phyloP scores from a whole-genome alignment of 1,284 basidiomycete species.

The Coniferiporia sulphurascens region DNA sequence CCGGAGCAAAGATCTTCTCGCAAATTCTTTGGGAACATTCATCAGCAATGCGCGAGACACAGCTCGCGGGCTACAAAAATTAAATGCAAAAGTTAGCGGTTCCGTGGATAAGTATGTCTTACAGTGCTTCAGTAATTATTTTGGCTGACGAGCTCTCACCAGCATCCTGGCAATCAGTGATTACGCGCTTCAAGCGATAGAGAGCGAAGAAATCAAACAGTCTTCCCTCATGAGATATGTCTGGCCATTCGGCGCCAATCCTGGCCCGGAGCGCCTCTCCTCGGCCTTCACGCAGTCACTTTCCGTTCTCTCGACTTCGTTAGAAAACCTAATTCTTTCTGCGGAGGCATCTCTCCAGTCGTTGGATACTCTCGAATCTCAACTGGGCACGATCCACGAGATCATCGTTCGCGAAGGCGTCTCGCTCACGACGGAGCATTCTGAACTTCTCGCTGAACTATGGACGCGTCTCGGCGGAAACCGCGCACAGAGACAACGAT shows the following conservation, averaged over 20 bases:
- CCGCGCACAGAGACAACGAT: slow-evolving; percentile 37
- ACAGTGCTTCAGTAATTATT: slow-evolving; percentile 7
- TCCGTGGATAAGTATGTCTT: slow-evolving; percentile 59
- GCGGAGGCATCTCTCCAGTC: slow-evolving; percentile 49
- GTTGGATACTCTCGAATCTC: slow-evolving; percentile 57
- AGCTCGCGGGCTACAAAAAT: slow-evolving; percentile 50
- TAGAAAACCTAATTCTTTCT: slow-evolving; percentile 56
- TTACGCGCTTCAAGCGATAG: slow-evolving; percentile 58
- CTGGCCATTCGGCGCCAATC: slow-evolving; percentile 39
- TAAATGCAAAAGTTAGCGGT: slow-evolving; percentile 58
- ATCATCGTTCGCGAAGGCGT: slow-evolving; percentile 52
- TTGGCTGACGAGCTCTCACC: slow-evolving; percentile 9
- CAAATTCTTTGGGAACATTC: slow-evolving; percentile 46
- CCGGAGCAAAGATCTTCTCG: slow-evolving; percentile 52
- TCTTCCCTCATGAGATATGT: slow-evolving; percentile 37
- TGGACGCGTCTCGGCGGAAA: slow-evolving; percentile 69
- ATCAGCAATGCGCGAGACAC: slow-evolving; percentile 54
- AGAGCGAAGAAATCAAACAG: slow-evolving; percentile 32
- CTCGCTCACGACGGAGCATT: slow-evolving; percentile 37
- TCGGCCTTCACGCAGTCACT: slow-evolving; percentile 57
- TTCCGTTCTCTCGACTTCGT: slow-evolving; percentile 47
- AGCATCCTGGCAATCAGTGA: slow-evolving; percentile 70
- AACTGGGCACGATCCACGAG: slow-evolving; percentile 50
- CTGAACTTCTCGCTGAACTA: slow-evolving; percentile 54
- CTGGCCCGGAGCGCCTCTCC: slow-evolving; percentile 37